Base-by-base conservation (phyloP, 2,329 filamentous ascomycete species). In the Aspergillus floridensis region DNA sequence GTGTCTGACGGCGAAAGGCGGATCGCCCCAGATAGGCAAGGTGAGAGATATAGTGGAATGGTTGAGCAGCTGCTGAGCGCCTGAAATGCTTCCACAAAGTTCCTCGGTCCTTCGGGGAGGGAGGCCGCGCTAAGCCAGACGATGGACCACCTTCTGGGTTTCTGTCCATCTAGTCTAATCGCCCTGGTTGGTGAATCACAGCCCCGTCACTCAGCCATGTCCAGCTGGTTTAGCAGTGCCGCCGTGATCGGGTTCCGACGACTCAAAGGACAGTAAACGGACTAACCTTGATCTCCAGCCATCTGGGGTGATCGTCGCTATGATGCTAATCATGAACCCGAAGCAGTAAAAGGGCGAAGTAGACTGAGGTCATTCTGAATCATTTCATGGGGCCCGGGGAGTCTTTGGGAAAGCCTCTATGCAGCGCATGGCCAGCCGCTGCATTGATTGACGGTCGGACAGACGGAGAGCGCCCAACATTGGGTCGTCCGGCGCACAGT, bases 301-400 rank as follows among this genome's bases (percentile, higher is more conserved):
- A 32, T 59, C 59, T 61, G 60, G 60, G 59, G 58, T 61, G 64
- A 65, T 64, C 64, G 60, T 56, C 62, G 53, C 50, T 24, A 59
- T 58, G 50, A 44, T 56, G 58, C 55, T 51, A 49, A 64, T 59
- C 60, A 32, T 61, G 47, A 47, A 61, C 60, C 26, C 52, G 52
- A 62, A 63, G 53, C 57, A 59, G 59, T 51, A 63, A 60, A 56
- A 53, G 59, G 47, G 38, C 38, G 38, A 19, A 48, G 53, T 24
- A 32, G 31, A 22, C 22, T 48, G 47, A 48, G 26, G 41, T 48
- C 53, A 21, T 44, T 44, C 38, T 44, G 32, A 21, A 29, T 48
- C 8, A 46, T 12, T 54, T n/a, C 26, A 48, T 48, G 41, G 53
- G 50, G 53, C 7, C 26, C 26, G 35, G 52, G 16, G 19, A 8